These are phyloP conservation scores for Niveomyces coronatus DNA, from an alignment of 2,329 filamentous ascomycete genomes.

Conservation along the genomic window DNA sequence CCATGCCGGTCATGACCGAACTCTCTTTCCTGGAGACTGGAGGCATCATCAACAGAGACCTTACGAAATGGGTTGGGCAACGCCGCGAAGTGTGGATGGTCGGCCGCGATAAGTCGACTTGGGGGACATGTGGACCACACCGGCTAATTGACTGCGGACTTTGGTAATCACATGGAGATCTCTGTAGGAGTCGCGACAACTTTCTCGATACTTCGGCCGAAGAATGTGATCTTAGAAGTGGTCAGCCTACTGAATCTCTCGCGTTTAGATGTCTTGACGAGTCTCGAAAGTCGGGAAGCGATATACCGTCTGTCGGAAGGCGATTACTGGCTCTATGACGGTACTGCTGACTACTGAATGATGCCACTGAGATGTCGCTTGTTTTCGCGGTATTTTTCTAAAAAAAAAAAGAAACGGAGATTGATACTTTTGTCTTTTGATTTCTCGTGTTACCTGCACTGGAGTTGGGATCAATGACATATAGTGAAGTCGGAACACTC, in stretches of 20 bases:
- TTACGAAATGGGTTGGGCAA: slow-evolving; percentile 28
- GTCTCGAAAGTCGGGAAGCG: too few species aligned
- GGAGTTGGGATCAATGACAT: slow-evolving; percentile 7
- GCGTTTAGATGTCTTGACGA: too few species aligned
- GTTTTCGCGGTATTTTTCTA: background rate
- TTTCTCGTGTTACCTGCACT: background rate
- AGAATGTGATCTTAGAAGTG: too few species aligned
- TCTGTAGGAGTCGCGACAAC: slow-evolving; percentile 5
- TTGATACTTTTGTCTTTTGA: background rate
- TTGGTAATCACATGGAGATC: background rate
- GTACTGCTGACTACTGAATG: background rate
- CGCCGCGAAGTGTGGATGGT: slow-evolving; percentile 10
- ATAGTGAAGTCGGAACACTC: slow-evolving; percentile 11
- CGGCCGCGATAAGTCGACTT: background rate
- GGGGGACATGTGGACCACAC: background rate
- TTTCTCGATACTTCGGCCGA: too few species aligned
- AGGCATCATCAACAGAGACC: slow-evolving; percentile 20
- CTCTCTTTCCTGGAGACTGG: slow-evolving; percentile 27
- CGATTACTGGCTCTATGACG: too few species aligned
- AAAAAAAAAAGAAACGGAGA: too few species aligned
- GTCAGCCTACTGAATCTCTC: too few species aligned
- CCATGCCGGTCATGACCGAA: slow-evolving; percentile 23
- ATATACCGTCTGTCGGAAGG: too few species aligned
- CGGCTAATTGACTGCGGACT: too few species aligned
- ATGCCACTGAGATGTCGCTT: background rate